Evolutionary conservation across 208 protist genomes (phyloP), one percentile per base, ranked within the genome.

Genomic region (Angomonas ambiguus): DNA sequence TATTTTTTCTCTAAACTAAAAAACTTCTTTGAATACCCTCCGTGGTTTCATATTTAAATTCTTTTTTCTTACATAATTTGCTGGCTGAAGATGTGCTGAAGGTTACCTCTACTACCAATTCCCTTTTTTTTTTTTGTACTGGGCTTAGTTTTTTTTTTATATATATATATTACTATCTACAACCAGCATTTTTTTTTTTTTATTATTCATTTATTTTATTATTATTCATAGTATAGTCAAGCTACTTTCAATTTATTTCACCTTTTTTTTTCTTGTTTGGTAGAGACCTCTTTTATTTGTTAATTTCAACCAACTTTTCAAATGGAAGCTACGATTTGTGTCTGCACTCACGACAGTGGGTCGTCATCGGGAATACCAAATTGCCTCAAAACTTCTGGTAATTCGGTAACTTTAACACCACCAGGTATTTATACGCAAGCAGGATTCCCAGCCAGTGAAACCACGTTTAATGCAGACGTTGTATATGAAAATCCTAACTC

Each of bases 241-340:
- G 49, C 35, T 41, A 18, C 10, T 42, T n/a, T 56, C 32, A 24
- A 1, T 38, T 65, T 48, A 57, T 41, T 41, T 53, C 67, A 51
- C 33, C 13, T 41, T 24, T 65, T 31, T 58, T 28, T 24, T 42
- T 68, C 6, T 56, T 67, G 0, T 53, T 13, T 62, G 13, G 32
- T 59, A n/a, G n/a, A n/a, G n/a, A n/a, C 49, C 51, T 51, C 59
- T 49, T n/a, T 32, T 53, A 20, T 65, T 51, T 51, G 32, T 25
- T 41, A 24, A 34, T 60, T 58, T 45, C 65, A 16, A 20, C 32
- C 51, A 18, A 41, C 28, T 60, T 24, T 2, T 60, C 71, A 35
- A 75, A 90, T 92, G 77, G 87, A 93, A 42, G 90, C 81, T 24
- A 81, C 79, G 48, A 74, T 93, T 48, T 65, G 71, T 49, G 84